phyloP scores from a whole-genome alignment of 345 rosid species.

The Erodium maritimum region DNA sequence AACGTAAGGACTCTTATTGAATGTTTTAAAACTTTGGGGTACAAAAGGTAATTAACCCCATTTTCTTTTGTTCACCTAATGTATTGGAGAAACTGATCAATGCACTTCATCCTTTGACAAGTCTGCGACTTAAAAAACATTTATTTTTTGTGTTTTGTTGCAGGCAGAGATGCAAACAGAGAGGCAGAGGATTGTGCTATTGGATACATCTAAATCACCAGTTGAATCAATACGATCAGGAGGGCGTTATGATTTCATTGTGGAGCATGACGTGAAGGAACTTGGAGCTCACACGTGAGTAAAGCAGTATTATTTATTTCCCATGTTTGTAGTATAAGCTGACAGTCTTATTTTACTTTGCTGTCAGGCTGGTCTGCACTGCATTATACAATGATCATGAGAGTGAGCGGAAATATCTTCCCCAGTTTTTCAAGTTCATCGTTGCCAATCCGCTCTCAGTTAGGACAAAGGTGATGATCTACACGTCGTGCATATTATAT shows the following conservation, averaged over 20 bases:
- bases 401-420: constrained; percentile 87
- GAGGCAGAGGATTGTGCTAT: constrained; percentile 73
- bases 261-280: constrained; percentile 96
- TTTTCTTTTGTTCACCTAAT: background rate
- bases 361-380: constrained; percentile 72
- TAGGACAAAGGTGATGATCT: constrained; percentile 57
- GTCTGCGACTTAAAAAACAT: too few relatives aligned
- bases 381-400: constrained; percentile 80
- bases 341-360: background rate
- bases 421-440: constrained; percentile 87
- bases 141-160: constrained; percentile 2
- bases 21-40: too few relatives aligned
- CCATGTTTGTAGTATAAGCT: background rate
- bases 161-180: constrained; percentile 98
- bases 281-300: constrained; percentile 94
- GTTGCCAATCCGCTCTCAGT: constrained; percentile 91
- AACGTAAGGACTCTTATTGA: too few relatives aligned
- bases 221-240: constrained; percentile 78
- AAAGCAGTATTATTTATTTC: background rate
- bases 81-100: background rate
- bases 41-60: too few relatives aligned
- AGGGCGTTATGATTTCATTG: constrained; percentile 90
- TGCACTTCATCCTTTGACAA: background rate
- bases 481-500: background rate
- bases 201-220: constrained; percentile 80